A percentile compares a stretch with the other conserved stretches of the same genome.
Conservation (phyloP, 2,329 filamentous ascomycete genomes). For the Fusarium subglutinans region DNA sequence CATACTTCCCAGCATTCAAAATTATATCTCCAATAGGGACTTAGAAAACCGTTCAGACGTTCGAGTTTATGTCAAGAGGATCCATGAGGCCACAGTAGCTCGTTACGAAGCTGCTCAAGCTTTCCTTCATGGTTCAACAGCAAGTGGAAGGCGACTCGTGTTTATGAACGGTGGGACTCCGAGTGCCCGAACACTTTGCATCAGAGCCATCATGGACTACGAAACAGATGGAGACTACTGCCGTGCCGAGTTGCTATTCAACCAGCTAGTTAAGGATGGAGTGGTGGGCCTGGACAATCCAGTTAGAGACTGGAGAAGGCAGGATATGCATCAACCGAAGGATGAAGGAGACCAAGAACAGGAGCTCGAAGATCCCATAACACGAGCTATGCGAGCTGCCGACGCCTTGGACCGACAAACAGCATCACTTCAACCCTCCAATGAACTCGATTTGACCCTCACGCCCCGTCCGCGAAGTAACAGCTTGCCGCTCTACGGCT, state of each 20-base stretch:
- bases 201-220: constrained; percentile 63
- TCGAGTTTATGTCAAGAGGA: constrained; percentile 54
- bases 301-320: constrained; percentile 33
- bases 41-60: constrained; percentile 45
- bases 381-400: constrained; percentile 66
- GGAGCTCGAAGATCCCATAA: constrained; percentile 59
- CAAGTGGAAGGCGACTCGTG: constrained; percentile 62
- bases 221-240: constrained; percentile 59
- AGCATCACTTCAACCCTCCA: constrained; percentile 60
- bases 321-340: constrained; percentile 32
- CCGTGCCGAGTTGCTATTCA: constrained; percentile 63
- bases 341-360: constrained; percentile 24
- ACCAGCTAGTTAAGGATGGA: constrained; percentile 60
- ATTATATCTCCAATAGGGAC: constrained; percentile 53
- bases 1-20: constrained; percentile 62
- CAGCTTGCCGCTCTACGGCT: constrained; percentile 59
- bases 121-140: constrained; percentile 60
- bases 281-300: constrained; percentile 50
- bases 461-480: constrained; percentile 56
- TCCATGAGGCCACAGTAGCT: constrained; percentile 60
- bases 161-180: constrained; percentile 69
- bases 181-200: constrained; percentile 63
- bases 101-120: constrained; percentile 59
- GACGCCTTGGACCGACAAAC: constrained; percentile 67
- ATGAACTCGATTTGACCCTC: constrained; percentile 58